A percentile compares a stretch with the other conserved stretches of the same genome.
Evolutionary conservation across 176 grass and related monocot species (phyloP).

Genomic region (Raddia distichophylla): DNA sequence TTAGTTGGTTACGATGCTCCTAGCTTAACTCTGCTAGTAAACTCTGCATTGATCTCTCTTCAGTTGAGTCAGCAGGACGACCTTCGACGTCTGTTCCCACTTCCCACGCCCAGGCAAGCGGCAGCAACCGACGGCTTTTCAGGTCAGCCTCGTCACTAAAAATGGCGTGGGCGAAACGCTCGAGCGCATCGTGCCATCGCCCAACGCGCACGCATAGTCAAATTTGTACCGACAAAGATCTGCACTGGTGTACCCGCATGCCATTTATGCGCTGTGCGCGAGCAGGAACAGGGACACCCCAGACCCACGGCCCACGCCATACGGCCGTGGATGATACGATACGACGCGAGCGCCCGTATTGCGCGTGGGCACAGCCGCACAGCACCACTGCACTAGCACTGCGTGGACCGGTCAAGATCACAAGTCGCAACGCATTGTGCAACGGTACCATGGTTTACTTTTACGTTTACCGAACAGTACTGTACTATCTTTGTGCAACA

Average conservation of each 20-base stretch:
- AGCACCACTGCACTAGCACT: too few relatives aligned
- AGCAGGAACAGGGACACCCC: neutral
- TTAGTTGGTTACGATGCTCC: too few relatives aligned
- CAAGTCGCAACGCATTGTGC: too few relatives aligned
- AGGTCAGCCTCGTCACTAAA: neutral
- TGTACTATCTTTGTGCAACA: neutral
- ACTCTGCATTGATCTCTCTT: too few relatives aligned
- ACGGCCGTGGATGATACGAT: neutral
- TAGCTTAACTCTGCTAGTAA: too few relatives aligned
- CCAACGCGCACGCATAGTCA: neutral
- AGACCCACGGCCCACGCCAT: too few relatives aligned
- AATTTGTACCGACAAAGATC: conserved; percentile 34
- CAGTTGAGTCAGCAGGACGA: too few relatives aligned
- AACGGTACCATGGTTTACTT: too few relatives aligned
- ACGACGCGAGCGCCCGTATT: neutral
- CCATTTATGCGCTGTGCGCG: conserved; percentile 30
- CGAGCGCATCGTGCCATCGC: neutral
- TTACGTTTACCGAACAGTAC: neutral
- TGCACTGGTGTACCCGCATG: conserved; percentile 27
- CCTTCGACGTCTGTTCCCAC: neutral
- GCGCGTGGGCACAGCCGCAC: neutral
- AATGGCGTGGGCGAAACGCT: conserved; percentile 5
- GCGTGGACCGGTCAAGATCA: conserved; percentile 20
- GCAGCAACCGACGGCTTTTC: neutral
- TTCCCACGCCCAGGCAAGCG: too few relatives aligned